These are phyloP conservation scores for Pyrenochaeta sp. DNA, from an alignment of 2,329 filamentous ascomycete species.

Conservation along the genomic window DNA sequence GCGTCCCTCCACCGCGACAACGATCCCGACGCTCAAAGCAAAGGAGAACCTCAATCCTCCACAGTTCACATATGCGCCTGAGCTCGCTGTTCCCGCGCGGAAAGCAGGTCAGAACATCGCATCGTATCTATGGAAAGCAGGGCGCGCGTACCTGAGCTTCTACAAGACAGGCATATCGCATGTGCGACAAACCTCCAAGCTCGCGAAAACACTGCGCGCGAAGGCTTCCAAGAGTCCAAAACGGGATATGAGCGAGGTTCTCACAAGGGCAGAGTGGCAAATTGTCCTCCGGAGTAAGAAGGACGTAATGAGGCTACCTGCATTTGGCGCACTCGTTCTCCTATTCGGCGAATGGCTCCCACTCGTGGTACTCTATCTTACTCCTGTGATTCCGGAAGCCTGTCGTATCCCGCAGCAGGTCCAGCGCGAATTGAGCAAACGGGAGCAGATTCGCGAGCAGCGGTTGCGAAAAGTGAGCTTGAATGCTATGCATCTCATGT, in stretches of 20 bases:
- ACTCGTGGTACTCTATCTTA: constrained; percentile 75
- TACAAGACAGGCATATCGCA: constrained; percentile 86
- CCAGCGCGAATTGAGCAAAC: constrained; percentile 62
- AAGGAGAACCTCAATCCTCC: constrained; percentile 71
- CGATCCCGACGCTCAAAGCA: constrained; percentile 13
- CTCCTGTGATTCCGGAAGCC: constrained; percentile 77
- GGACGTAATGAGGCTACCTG: constrained; percentile 79
- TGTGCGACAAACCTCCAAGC: constrained; percentile 71
- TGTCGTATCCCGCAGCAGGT: constrained; percentile 85
- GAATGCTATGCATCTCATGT: constrained; percentile 26
- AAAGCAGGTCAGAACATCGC: constrained; percentile 56
- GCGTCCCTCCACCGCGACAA: constrained; percentile 2
- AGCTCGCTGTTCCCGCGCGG: constrained; percentile 69
- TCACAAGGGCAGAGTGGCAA: constrained; percentile 75
- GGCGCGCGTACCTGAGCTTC: constrained; percentile 81
- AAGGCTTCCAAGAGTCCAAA: constrained; percentile 25
- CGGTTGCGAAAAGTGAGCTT: constrained; percentile 21
- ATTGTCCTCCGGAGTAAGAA: constrained; percentile 72
- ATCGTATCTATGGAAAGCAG: constrained; percentile 67
- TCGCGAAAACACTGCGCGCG: constrained; percentile 55
- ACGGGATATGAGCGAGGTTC: constrained; percentile 16
- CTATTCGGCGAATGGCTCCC: constrained; percentile 89
- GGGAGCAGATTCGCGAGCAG: constrained; percentile 53
- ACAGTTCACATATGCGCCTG: constrained; percentile 74
- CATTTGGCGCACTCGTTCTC: constrained; percentile 78